A percentile compares a stretch with the other conserved stretches of the same genome.
Evolutionary conservation across 1,139 yeast species (phyloP).

Genomic region (Pneumocystis murina): DNA sequence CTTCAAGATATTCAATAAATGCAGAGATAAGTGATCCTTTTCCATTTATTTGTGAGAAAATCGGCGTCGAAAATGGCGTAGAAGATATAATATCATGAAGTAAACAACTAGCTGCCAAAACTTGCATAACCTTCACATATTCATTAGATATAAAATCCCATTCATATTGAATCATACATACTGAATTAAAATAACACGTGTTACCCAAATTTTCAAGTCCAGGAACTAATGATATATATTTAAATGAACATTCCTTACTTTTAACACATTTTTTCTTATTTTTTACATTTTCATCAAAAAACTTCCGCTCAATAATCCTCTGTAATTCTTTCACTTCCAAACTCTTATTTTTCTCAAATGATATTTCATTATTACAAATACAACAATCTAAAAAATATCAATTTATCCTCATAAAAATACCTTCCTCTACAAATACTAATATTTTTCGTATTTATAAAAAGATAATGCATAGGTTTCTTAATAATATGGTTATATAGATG

Average conservation of each 20-base stretch:
- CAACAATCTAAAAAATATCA: neutral
- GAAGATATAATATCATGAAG: conserved; percentile 11
- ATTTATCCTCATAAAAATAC: neutral
- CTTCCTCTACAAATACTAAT: neutral
- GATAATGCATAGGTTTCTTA: neutral
- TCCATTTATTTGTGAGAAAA: neutral
- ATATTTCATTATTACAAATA: neutral
- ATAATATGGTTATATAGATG: neutral
- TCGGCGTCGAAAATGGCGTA: neutral
- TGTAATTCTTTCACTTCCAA: neutral
- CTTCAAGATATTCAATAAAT: conserved; percentile 7
- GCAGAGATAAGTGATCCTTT: conserved; percentile 7
- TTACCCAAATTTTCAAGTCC: conserved; percentile 13
- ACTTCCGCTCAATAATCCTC: neutral
- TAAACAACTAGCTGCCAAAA: conserved; percentile 6
- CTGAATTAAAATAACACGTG: conserved; percentile 14
- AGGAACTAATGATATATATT: conserved; percentile 3
- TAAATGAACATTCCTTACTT: neutral
- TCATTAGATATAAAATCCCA: neutral
- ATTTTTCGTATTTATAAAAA: neutral
- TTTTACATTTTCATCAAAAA: neutral
- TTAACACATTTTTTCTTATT: neutral
- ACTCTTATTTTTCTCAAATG: neutral
- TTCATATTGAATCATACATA: neutral
- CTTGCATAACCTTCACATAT: conserved; percentile 5